Base-by-base conservation (phyloP, 495 filamentous ascomycete genomes). In the Penicillium manginii region DNA sequence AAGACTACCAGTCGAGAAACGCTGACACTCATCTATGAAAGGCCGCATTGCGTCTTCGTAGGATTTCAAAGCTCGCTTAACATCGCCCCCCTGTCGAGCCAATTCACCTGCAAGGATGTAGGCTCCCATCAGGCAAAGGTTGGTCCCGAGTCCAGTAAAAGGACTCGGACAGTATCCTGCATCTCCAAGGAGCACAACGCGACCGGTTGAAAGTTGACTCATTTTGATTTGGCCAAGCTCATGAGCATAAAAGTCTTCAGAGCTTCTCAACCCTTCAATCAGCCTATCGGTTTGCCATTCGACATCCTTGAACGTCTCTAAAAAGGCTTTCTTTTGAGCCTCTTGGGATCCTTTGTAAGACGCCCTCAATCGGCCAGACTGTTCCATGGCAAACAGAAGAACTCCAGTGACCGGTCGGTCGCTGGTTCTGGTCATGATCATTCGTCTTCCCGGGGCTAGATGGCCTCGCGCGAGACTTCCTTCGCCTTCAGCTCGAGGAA, bases 71-170 rank as follows among this genome's bases (percentile, higher is more conserved):
- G 80, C 80, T 4, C 50, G 50, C 21, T 46, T 33, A 1, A 73
- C 46, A 39, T 52, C 50, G 37, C 52, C 55, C 6, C n/a, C 10
- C 19, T 22, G 45, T 5, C 19, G 19, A 11, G 45, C 21, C 31
- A 86, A 73, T 61, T 84, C 82, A 12, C 81, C 82, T 1, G 83
- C 83, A 0, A 84, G 72, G 2, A 83, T 49, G 54, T 83, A 85
- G 0, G 81, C 78, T 10, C 83, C 81, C 10, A 78, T 71, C 0
- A 85, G 60, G 8, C 69, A 63, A n/a, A 61, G 59, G 0, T 76
- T 74, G 0, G 81, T 83, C 0, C 82, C 83, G 70, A 82, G 75
- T 2, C 83, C 81, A 18, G 77, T 81, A 19, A 70, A 71, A 0
- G 75, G 65, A 6, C 73, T 71, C 0, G 81, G 78, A 55, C 79